These are phyloP conservation scores for Nemania sp. DNA, from an alignment of 2,329 filamentous ascomycete species.

Conservation along the genomic window DNA sequence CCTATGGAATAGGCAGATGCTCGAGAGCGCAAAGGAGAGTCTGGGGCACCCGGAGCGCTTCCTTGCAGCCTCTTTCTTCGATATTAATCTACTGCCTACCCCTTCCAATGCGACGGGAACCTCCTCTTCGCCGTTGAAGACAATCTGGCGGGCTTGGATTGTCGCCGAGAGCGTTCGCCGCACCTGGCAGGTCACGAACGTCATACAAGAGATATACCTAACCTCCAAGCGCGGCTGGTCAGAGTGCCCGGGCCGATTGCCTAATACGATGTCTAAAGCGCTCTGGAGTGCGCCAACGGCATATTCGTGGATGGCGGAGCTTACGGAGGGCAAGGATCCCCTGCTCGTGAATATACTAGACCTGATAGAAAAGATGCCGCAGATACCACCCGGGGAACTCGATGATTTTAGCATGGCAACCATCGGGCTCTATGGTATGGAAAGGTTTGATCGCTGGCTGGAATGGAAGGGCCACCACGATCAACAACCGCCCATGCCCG, in stretches of 20 bases:
- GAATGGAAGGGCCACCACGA: constrained; percentile 10
- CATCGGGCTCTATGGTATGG: constrained; percentile 29
- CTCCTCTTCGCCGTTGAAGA: constrained; percentile 4
- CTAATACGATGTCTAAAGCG: constrained; percentile 35
- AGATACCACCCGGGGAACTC: constrained; percentile 26
- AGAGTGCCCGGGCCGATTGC: constrained; percentile 37
- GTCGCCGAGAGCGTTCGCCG: constrained; percentile 40
- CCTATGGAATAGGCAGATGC: constrained; percentile 33
- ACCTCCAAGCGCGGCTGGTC: constrained; percentile 36
- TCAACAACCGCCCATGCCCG: not conserved
- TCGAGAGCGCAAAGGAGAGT: constrained; percentile 25
- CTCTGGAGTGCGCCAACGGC: constrained; percentile 40
- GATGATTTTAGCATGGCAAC: constrained; percentile 29
- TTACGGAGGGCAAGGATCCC: constrained; percentile 18
- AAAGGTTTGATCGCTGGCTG: constrained; percentile 29
- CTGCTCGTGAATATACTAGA: constrained; percentile 25
- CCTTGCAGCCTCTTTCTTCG: constrained; percentile 16
- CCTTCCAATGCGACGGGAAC: not conserved
- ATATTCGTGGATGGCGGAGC: constrained; percentile 30
- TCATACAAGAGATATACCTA: constrained; percentile 35
- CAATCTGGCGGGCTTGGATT: constrained; percentile 38
- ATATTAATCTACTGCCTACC: not conserved
- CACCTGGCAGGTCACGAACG: constrained; percentile 34
- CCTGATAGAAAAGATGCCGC: constrained; percentile 22
- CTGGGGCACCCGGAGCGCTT: constrained; percentile 19